phyloP scores from a whole-genome alignment of 1,284 basidiomycete genomes.

The Austroboletus rostrupii region DNA sequence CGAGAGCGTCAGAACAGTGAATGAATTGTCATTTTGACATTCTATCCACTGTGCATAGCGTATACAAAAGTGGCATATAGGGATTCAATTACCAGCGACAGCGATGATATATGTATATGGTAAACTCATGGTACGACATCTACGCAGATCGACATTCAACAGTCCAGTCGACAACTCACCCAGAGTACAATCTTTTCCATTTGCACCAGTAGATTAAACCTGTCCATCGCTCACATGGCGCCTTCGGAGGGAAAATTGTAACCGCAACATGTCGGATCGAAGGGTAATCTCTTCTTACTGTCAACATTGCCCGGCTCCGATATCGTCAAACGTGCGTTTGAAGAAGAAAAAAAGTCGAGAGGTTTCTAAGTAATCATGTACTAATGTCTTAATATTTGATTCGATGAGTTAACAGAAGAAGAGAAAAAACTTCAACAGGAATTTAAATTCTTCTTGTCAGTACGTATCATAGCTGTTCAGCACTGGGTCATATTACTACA shows the following conservation, averaged over 20 bases:
- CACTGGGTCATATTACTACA: no score
- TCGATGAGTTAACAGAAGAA: no score
- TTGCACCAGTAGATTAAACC: constrained; percentile 73
- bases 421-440: no score
- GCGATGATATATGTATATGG: constrained; percentile 71
- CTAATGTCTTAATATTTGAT: no score
- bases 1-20: no score
- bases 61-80: no score
- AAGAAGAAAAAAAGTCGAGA: constrained; percentile 24
- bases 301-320: background rate
- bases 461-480: no score
- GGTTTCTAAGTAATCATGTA: background rate
- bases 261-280: constrained; percentile 47
- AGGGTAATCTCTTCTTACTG: background rate
- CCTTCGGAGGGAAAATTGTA: constrained; percentile 61
- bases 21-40: no score
- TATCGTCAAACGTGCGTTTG: constrained; percentile 23
- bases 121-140: constrained; percentile 16
- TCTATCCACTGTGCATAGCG: no score
- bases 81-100: no score
- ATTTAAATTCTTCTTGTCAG: no score
- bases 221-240: constrained; percentile 59
- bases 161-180: constrained; percentile 44
- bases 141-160: background rate
- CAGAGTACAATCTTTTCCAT: constrained; percentile 66